Evolutionary conservation across 2,329 filamentous ascomycete species (phyloP).

Genomic region (Colletotrichum somersetense): DNA sequence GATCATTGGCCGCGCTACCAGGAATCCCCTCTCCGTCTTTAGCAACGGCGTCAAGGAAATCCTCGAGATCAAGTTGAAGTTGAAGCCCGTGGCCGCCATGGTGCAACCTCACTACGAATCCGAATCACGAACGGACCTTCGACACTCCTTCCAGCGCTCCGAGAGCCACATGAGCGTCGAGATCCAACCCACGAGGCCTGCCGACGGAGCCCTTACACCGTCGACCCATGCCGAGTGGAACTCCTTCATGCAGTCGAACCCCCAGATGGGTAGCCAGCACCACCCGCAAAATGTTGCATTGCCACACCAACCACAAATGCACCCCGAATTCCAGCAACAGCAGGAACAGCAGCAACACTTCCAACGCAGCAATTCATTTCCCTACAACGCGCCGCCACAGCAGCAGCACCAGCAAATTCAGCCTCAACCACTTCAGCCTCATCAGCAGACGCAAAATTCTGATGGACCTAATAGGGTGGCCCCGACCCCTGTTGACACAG

Average conservation of each 20-base stretch:
- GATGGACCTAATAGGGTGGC: constrained; percentile 53
- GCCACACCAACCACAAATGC: constrained; percentile 49
- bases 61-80: constrained; percentile 90
- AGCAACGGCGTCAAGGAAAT: constrained; percentile 87
- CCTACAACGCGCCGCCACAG: constrained; percentile 13
- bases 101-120: constrained; percentile 51
- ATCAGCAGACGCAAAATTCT: constrained; percentile 36
- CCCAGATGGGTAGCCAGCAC: constrained; percentile 59
- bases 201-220: constrained; percentile 58
- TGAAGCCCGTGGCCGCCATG: constrained; percentile 78
- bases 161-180: constrained; percentile 40
- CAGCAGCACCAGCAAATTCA: constrained; percentile 15
- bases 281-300: constrained; percentile 53
- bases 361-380: constrained; percentile 38
- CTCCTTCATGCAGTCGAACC: constrained; percentile 80
- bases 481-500: constrained; percentile 47
- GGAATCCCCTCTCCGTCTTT: constrained; percentile 87
- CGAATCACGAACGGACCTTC: constrained; percentile 29
- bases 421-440: constrained; percentile 40
- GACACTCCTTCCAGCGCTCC: constrained; percentile 36
- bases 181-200: constrained; percentile 44
- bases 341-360: constrained; percentile 7
- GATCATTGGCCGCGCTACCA: constrained; percentile 91
- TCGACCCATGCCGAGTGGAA: constrained; percentile 83
- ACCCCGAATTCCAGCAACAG: constrained; percentile 35